Base-by-base conservation (phyloP, 1,284 basidiomycete species). In the Moesziomyces antarcticus region DNA sequence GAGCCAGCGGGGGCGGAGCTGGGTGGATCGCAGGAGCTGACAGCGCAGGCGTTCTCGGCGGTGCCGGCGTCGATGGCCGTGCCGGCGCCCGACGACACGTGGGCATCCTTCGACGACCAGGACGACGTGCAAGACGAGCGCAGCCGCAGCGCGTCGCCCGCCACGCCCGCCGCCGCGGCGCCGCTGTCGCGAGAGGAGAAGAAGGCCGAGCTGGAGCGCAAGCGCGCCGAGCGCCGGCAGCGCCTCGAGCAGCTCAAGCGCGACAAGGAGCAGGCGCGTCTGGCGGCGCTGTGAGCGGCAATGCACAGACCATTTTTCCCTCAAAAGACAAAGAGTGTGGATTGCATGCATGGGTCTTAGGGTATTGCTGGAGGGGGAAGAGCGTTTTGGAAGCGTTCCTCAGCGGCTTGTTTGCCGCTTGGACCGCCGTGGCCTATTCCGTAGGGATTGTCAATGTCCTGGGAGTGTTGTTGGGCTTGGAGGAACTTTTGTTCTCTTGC, bases 101-200 rank as follows among this genome's bases (percentile, higher is more conserved):
- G 73, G 73, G 62, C 58, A 1, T 43, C 53, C 9, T 65, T 69
- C 30, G 73, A 77, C 48, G 75, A 68, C 20, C 33, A 63, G 20
- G 59, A 68, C 7, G 57, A 65, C 11, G 59, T 50, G 7, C 41
- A 48, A 0, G 43, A 42, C 13, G 33, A 45, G 13, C 41, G 50
- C 4, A 59, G 46, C 14, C 22, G 35, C 18, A 51, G 54, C 27
- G 54, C 50, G 2, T 44, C 48, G 13, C 42, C 73, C 3, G 58
- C 61, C 18, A 25, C 72, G 33, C 43, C 60, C 16, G 50, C 33
- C 9, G 65, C 61, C 5, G 54, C 37, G 16, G 43, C 48, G 40
- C 59, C 60, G 11, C 18, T 78, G 66, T 67, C 62, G n/a, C 78
- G 75, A 42, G 79, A 81, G 37, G 78, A 81, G 37, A 77, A 75